phyloP scores from a whole-genome alignment of 2,329 filamentous ascomycete species.

The Claviceps humidiphila region DNA sequence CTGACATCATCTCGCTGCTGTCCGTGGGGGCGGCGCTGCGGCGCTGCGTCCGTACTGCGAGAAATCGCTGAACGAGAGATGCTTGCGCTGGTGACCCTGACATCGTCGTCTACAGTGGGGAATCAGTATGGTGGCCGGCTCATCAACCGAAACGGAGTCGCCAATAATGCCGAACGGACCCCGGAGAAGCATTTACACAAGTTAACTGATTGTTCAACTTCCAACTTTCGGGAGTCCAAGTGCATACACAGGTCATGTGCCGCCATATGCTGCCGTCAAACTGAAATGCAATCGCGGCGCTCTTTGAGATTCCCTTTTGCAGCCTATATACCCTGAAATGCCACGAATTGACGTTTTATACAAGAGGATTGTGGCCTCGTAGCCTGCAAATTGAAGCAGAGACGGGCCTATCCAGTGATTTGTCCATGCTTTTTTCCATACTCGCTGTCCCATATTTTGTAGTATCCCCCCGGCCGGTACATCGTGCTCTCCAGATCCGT shows the following conservation, averaged over 20 bases:
- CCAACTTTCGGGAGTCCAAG: no score
- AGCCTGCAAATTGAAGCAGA: not conserved
- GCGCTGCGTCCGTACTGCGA: no score
- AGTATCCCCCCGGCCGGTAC: not conserved
- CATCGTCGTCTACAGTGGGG: no score
- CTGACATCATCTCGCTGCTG: slow-evolving; percentile 2
- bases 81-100: no score
- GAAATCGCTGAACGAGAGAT: no score
- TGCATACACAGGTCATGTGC: no score
- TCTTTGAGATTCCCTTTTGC: not conserved
- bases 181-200: not conserved
- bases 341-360: not conserved
- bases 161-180: not conserved
- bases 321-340: not conserved
- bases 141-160: not conserved
- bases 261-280: no score
- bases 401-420: not conserved
- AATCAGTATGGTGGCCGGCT: not conserved
- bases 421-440: not conserved
- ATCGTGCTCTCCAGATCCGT: not conserved
- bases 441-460: not conserved
- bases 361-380: not conserved
- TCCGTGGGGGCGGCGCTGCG: no score
- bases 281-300: not conserved
- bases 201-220: not conserved